Evolutionary conservation across 495 filamentous ascomycete genomes (phyloP), one percentile per base, ranked within the genome.

Genomic region (Penicillium canariense): DNA sequence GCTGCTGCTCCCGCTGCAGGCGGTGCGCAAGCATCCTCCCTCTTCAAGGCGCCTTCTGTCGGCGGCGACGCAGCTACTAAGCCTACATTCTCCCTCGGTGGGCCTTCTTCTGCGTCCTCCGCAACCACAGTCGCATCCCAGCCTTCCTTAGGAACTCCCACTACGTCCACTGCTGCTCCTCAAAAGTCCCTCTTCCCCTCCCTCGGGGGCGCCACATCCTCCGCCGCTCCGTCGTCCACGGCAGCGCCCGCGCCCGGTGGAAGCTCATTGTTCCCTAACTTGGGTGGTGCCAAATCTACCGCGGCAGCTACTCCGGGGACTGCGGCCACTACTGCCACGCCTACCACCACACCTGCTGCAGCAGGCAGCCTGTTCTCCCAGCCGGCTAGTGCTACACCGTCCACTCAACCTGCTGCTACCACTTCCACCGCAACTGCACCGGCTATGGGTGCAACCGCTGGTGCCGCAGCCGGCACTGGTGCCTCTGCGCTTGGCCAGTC

Each of bases 401-500:
- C 73, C 22, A 61, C 63, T 23, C 63, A 69, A 42, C 54, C 73
- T 32, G 44, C 61, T 14, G 52, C 50, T 32, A 28, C 61, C n/a
- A 56, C 69, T 17, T 47, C 65, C 6, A 44, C 69, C 8, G 56
- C 62, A 31, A 53, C 67, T 4, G 48, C 67, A 17, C 54, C 69
- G 20, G 45, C 67, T 10, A 40, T 68, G 15, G 55, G 58, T n/a
- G 30, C 63, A 34, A 52, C 66, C 20, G 58, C 68, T 30, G 52
- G 59, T 14, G 59, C 74, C 12, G 56, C 69, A n/a, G 56, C 66
- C 12, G 61, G 68, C 4, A 62, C 65, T 32, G 58, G 68, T 4
- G 65, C 65, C 11, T 60, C 76, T 18, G 72, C 63, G 14, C 72
- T 90, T 52, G 78, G 80, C 12, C 80, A 82, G n/a, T 93, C 90